Evolutionary conservation across 768 basidiomycete species (phyloP).

Genomic region (Collybia mongolica): DNA sequence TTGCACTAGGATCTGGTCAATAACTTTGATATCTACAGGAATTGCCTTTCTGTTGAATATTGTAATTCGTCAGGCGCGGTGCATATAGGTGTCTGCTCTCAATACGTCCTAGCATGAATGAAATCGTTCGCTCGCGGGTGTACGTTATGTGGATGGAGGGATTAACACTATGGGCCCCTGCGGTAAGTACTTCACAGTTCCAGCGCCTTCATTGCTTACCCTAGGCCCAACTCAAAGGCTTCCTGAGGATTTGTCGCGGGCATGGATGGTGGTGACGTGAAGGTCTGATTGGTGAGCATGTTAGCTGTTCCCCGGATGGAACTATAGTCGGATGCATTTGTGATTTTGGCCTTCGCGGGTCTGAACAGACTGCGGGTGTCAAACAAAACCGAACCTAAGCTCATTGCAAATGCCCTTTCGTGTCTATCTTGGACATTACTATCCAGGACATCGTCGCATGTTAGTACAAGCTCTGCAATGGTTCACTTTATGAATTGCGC

Average conservation of each 20-base stretch:
- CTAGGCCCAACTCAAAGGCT: constrained; percentile 25
- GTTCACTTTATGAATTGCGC: constrained; percentile 37
- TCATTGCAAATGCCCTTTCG: constrained; percentile 34
- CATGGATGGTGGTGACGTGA: constrained; percentile 45
- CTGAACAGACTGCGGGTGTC: not conserved
- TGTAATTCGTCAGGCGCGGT: constrained; percentile 34
- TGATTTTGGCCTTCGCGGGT: constrained; percentile 37
- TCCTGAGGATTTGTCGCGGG: constrained; percentile 38
- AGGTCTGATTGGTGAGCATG: constrained; percentile 54
- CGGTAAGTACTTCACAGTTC: not conserved
- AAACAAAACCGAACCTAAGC: constrained; percentile 26
- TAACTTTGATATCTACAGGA: constrained; percentile 28
- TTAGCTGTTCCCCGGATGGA: constrained; percentile 45
- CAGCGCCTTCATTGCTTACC: not conserved
- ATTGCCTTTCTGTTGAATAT: constrained; percentile 36
- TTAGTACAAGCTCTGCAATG: constrained; percentile 30
- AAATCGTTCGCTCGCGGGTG: constrained; percentile 32
- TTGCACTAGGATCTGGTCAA: constrained; percentile 38
- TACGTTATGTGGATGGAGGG: constrained; percentile 39
- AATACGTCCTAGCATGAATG: constrained; percentile 31
- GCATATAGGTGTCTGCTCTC: constrained; percentile 22
- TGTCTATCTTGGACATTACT: constrained; percentile 34
- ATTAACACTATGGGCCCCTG: constrained; percentile 27
- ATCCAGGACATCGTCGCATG: constrained; percentile 40
- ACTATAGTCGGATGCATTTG: constrained; percentile 53